Conservation (phyloP, 1,139 yeast genomes). For the Zhuliangozyma parablackwelliae region DNA sequence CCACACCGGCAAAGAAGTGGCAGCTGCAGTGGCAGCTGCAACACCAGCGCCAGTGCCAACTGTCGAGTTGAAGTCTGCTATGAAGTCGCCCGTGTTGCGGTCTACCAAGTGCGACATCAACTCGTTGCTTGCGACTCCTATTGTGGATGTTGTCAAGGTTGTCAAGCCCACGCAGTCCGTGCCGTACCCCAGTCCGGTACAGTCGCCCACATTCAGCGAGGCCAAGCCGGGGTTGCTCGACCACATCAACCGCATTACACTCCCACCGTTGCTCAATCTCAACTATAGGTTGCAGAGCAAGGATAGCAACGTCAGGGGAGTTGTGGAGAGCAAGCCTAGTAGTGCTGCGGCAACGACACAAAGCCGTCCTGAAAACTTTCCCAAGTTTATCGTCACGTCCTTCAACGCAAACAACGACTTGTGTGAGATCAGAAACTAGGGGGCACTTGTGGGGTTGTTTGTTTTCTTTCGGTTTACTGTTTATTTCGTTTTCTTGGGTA, state of each 20-base stretch:
- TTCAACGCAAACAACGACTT: constrained; percentile 22
- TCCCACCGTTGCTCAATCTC: constrained; percentile 13
- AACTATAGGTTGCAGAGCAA: constrained; percentile 12
- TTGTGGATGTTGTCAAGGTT: constrained; percentile 1
- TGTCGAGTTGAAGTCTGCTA: constrained; percentile 1
- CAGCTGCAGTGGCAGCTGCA: constrained; percentile 1
- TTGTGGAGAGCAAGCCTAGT: background rate
- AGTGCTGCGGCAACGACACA: constrained; percentile 1
- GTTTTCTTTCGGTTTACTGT: background rate
- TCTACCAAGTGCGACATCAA: constrained; percentile 13
- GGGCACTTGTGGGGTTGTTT: background rate
- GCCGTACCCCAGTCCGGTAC: constrained; percentile 19
- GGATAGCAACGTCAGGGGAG: constrained; percentile 13
- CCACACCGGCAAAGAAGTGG: background rate
- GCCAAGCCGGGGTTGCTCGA: constrained; percentile 7
- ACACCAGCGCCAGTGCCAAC: background rate
- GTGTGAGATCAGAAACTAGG: constrained; percentile 17
- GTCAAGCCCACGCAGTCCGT: background rate
- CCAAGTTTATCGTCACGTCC: constrained; percentile 25
- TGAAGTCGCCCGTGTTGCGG: constrained; percentile 6
- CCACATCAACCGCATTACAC: constrained; percentile 14
- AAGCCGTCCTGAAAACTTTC: background rate
- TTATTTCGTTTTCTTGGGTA: constrained; percentile 1
- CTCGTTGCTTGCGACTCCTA: constrained; percentile 9
- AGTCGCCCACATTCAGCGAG: constrained; percentile 16